Base-by-base conservation (phyloP, 1,139 yeast genomes). In the Suhomyces chickasaworum region DNA sequence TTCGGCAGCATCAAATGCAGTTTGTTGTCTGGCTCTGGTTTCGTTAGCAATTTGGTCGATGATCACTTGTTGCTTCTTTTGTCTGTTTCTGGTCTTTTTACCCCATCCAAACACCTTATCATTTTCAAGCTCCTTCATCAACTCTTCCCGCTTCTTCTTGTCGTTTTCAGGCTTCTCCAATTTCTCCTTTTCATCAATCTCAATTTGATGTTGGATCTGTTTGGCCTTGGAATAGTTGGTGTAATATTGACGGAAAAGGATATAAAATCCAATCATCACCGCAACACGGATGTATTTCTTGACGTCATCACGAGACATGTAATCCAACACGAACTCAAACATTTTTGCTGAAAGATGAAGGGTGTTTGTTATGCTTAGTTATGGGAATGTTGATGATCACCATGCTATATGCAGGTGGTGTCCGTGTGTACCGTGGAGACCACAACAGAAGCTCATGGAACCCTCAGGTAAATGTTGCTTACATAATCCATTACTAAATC, bases 61-160 rank as follows among this genome's bases (percentile, higher is more conserved):
- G 17, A 75, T 54, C 40, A 76, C 71, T 57, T 82, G 78, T 54
- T 83, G 83, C 49, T 71, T 68, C 65, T 80, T 78, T 39, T 79
- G 81, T 46, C 62, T 73, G 54, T 73, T 71, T 67, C 90, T 78
- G 8, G 91, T 85, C 59, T 77, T 76, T 62, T 85, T 86, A 47
- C 93, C 93, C 89, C 90, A 86, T 18, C 93, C 91, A 70, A 86
- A 85, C 7, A 75, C 62, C 39, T 81, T 78, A 56, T 75, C 80
- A 17, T 55, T 51, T 43, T 64, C 63, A 50, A 71, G 60, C 40
- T 62, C 64, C 43, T 68, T 68, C 39, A 59, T 63, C 31, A 56
- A 55, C 42, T 64, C 69, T 47, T 63, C 61, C 44, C 55, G 58
- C 46, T 60, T 71, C 39, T 72, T 50, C 46, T 61, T 61, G 33